Evolutionary conservation across 495 filamentous ascomycete species (phyloP).

Genomic region (Jackrogersella minutella): DNA sequence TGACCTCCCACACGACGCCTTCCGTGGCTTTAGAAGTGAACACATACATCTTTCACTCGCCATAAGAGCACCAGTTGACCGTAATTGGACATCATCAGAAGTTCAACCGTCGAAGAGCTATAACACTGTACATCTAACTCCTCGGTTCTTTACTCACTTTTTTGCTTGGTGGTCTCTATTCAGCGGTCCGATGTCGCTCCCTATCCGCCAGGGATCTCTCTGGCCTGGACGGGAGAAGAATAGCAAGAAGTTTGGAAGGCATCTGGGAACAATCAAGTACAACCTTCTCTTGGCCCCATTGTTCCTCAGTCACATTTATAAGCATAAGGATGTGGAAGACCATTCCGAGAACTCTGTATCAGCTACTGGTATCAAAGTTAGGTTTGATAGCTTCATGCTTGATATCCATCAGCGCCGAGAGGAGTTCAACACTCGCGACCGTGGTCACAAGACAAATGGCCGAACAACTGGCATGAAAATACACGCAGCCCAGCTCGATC

Average conservation of each 20-base stretch:
- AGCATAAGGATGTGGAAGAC: conserved; percentile 95
- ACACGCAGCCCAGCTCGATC: conserved; percentile 89
- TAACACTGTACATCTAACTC: conserved; percentile 91
- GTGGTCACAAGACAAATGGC: conserved; percentile 72
- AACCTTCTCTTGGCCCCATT: conserved; percentile 90
- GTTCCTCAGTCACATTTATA: conserved; percentile 96
- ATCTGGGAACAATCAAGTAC: conserved; percentile 97
- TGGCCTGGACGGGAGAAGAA: conserved; percentile 94
- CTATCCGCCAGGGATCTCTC: conserved; percentile 87
- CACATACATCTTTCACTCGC: conserved; percentile 95
- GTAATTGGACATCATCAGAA: conserved; percentile 80
- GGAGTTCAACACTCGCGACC: conserved; percentile 81
- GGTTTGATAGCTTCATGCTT: conserved; percentile 93
- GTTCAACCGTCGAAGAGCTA: conserved; percentile 82
- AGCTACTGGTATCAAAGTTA: conserved; percentile 92
- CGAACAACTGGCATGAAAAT: conserved; percentile 94
- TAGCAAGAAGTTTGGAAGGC: conserved; percentile 97
- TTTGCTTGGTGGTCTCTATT: conserved; percentile 98
- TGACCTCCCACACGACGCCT: conserved; percentile 82
- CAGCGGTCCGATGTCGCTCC: conserved; percentile 91
- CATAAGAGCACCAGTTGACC: conserved; percentile 79
- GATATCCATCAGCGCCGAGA: conserved; percentile 95
- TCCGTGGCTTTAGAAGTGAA: conserved; percentile 90
- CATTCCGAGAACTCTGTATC: conserved; percentile 80
- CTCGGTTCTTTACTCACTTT: conserved; percentile 97